Evolutionary conservation across 192 early-diverging fungal species (phyloP).

Genomic region (Gryganskiella cystojenkinii): DNA sequence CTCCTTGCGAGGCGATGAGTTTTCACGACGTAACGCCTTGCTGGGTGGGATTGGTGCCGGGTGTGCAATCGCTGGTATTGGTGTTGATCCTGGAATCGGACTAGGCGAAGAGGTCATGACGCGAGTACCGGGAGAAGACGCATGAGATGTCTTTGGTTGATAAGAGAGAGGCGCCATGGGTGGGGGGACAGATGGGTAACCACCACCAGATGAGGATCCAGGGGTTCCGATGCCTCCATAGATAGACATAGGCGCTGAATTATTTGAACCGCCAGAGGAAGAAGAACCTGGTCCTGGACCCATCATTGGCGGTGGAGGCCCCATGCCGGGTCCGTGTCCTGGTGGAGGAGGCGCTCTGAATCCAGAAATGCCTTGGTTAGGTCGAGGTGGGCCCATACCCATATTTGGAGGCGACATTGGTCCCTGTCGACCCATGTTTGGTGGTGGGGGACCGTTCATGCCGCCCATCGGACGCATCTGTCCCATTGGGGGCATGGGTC

Average conservation of each 20-base stretch:
- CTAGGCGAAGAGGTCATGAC: conserved; percentile 4
- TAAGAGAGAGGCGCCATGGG: conserved; percentile 20
- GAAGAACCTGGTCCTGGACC: conserved; percentile 15
- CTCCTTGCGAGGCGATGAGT: conserved; percentile 41
- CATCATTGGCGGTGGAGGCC: conserved; percentile 1
- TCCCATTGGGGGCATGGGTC: conserved; percentile 21
- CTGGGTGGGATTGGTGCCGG: conserved; percentile 20
- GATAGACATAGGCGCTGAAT: conserved; percentile 12
- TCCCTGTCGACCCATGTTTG: conserved; percentile 12
- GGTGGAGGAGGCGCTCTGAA: conserved; percentile 20
- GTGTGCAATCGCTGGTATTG: background rate
- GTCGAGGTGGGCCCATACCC: conserved; percentile 20
- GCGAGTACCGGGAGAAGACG: background rate
- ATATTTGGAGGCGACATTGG: conserved; percentile 16
- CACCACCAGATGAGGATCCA: background rate
- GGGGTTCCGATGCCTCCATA: conserved; percentile 35
- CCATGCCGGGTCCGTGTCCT: conserved; percentile 22
- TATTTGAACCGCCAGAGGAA: background rate
- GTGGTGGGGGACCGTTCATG: conserved; percentile 7
- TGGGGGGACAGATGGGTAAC: background rate
- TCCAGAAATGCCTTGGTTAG: conserved; percentile 14
- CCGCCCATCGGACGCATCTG: conserved; percentile 19
- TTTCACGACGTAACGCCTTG: conserved; percentile 29
- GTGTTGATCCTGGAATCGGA: background rate
- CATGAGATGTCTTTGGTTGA: conserved; percentile 30